Percentiles rank a stretch among this genome's conserved stretches.
Conservation (phyloP, 1,284 basidiomycete species). For the Apiotrichum gracile region DNA sequence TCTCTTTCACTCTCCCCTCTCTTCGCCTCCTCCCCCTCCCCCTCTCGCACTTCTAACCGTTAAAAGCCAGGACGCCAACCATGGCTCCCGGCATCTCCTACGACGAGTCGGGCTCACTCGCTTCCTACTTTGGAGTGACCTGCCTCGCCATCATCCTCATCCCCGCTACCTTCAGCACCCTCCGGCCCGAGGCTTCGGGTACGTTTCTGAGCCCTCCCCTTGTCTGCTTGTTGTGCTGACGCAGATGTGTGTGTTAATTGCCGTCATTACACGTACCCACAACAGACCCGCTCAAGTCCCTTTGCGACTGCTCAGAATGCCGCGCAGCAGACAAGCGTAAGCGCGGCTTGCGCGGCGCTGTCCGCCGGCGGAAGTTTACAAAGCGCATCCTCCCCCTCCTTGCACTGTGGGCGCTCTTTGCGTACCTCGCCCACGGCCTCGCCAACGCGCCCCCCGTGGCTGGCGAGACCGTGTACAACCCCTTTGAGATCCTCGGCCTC, state of each 20-base stretch:
- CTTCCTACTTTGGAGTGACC: slow-evolving; percentile 80
- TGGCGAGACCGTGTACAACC: slow-evolving; percentile 78
- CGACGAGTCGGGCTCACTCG: slow-evolving; percentile 83
- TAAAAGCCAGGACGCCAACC: slow-evolving; percentile 9
- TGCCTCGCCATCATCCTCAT: slow-evolving; percentile 73
- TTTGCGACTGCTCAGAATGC: slow-evolving; percentile 34
- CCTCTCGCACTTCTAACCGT: neutral
- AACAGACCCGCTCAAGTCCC: slow-evolving; percentile 31
- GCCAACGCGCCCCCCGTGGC: slow-evolving; percentile 52
- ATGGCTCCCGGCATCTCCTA: slow-evolving; percentile 53
- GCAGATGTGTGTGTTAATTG: neutral
- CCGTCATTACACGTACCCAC: slow-evolving; percentile 41
- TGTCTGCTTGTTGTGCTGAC: neutral
- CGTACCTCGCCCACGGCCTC: slow-evolving; percentile 62
- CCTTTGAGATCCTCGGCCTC: slow-evolving; percentile 89
- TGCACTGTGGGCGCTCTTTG: slow-evolving; percentile 70
- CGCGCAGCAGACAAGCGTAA: slow-evolving; percentile 13
- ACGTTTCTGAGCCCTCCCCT: slow-evolving; percentile 27
- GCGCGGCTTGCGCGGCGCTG: slow-evolving; percentile 46
- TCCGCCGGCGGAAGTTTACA: slow-evolving; percentile 12
- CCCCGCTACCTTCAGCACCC: slow-evolving; percentile 61
- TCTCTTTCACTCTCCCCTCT: neutral
- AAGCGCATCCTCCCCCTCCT: slow-evolving; percentile 57
- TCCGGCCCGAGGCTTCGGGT: slow-evolving; percentile 36
- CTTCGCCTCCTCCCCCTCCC: neutral